Evolutionary conservation across 805 yeast genomes (phyloP).

Genomic region (Lipomyces orientalis): DNA sequence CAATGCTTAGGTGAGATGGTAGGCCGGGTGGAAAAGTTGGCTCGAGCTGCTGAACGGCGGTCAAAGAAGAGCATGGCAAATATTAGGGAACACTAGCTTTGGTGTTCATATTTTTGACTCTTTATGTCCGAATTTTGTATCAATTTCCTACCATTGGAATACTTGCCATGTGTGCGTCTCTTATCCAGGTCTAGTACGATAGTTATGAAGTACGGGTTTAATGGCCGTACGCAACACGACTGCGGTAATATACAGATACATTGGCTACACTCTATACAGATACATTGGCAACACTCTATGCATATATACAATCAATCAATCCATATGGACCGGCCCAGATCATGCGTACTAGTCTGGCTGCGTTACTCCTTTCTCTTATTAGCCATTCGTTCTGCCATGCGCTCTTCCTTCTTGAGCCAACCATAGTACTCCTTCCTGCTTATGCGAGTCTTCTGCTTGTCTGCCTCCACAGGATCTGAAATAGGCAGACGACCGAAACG

Average conservation of each 20-base stretch:
- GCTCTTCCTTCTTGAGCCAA: conserved; percentile 23
- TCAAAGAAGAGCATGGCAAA: background rate
- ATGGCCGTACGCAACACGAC: background rate
- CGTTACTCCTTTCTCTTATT: background rate
- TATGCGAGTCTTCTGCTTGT: conserved; percentile 63
- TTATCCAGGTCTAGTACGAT: background rate
- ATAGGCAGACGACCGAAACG: conserved; percentile 76
- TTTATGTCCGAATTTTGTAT: background rate
- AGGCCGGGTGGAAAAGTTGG: conserved; percentile 25
- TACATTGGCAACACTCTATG: background rate
- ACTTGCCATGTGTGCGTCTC: background rate
- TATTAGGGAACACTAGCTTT: background rate
- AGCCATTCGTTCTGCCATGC: background rate
- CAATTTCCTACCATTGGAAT: conserved; percentile 2
- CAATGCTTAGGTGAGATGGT: conserved; percentile 35
- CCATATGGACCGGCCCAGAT: background rate
- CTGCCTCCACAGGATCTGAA: conserved; percentile 56
- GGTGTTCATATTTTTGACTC: background rate
- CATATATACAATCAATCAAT: background rate
- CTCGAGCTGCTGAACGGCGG: conserved; percentile 23
- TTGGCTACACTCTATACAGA: background rate
- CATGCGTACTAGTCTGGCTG: background rate
- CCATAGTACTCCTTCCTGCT: conserved; percentile 65
- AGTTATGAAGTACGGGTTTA: background rate
- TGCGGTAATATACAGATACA: background rate